Evolutionary conservation across 805 yeast genomes (phyloP).

Genomic region (Torulaspora microellipsoides): DNA sequence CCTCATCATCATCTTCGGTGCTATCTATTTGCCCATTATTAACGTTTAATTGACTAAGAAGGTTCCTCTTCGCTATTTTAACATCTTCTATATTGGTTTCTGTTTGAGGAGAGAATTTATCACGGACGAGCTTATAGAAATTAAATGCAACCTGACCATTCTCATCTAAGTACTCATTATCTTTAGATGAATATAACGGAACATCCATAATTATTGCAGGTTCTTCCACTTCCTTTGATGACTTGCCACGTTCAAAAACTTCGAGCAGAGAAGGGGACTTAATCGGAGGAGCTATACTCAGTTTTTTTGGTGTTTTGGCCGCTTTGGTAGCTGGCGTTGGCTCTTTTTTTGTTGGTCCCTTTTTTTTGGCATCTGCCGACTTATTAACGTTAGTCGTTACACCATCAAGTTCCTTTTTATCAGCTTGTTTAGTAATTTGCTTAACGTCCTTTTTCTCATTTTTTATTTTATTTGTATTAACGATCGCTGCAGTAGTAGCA

Average conservation of each 20-base stretch:
- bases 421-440: neutral
- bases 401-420: conserved; percentile 1
- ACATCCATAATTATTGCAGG: conserved; percentile 29
- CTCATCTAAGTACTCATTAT: conserved; percentile 33
- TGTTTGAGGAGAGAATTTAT: conserved; percentile 12
- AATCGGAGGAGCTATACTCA: conserved; percentile 22
- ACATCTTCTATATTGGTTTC: conserved; percentile 4
- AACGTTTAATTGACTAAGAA: conserved; percentile 20
- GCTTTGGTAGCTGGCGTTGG: conserved; percentile 9
- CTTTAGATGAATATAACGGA: conserved; percentile 26
- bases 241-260: conserved; percentile 15
- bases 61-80: conserved; percentile 22
- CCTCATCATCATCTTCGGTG: conserved; percentile 28
- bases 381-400: neutral
- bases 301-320: conserved; percentile 20
- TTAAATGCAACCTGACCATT: conserved; percentile 35
- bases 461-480: neutral
- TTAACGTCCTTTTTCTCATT: conserved; percentile 10
- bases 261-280: conserved; percentile 25
- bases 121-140: conserved; percentile 23
- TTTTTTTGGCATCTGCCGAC: conserved; percentile 8
- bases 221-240: conserved; percentile 16
- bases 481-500: neutral
- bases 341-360: conserved; percentile 11
- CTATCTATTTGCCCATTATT: conserved; percentile 12